phyloP scores from a whole-genome alignment of 2,329 filamentous ascomycete species.

The Penicillium sp. region DNA sequence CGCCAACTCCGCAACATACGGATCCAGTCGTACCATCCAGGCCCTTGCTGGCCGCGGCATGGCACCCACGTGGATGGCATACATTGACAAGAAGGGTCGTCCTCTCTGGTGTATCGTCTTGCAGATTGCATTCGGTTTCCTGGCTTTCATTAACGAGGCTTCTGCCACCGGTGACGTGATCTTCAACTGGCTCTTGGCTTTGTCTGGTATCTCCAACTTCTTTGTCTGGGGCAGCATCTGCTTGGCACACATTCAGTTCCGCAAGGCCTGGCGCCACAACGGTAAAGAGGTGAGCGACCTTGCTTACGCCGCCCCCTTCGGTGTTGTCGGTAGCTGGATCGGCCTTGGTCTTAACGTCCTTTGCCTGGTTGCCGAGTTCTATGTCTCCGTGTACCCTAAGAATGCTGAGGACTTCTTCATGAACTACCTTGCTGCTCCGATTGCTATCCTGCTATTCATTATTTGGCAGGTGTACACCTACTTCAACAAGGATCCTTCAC shows the following conservation, averaged over 20 bases:
- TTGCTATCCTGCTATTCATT: constrained; percentile 42
- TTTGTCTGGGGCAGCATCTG: constrained; percentile 69
- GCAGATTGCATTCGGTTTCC: constrained; percentile 42
- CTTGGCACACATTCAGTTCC: constrained; percentile 68
- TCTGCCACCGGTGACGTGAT: constrained; percentile 50
- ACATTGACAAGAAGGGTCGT: constrained; percentile 49
- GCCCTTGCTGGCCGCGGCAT: constrained; percentile 52
- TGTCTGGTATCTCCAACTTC: constrained; percentile 63
- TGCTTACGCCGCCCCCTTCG: constrained; percentile 61
- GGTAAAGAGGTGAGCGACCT: constrained; percentile 65
- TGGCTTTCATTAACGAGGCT: constrained; percentile 44
- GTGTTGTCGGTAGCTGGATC: constrained; percentile 63
- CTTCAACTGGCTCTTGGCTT: constrained; percentile 65
- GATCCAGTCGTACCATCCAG: constrained; percentile 58
- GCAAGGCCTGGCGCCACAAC: constrained; percentile 58
- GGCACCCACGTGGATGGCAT: constrained; percentile 46
- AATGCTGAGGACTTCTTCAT: constrained; percentile 48
- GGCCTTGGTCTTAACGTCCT: constrained; percentile 59
- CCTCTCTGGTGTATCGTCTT: constrained; percentile 44
- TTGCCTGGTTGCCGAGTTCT: constrained; percentile 54
- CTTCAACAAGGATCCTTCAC: constrained; percentile 18
- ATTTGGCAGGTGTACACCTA: constrained; percentile 21
- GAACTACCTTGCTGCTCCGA: constrained; percentile 43
- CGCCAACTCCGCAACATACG: constrained; percentile 61
- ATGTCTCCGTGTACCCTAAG: constrained; percentile 28